A percentile compares a stretch with the other conserved stretches of the same genome.
phyloP scores from a whole-genome alignment of 2,329 filamentous ascomycete species.

The Parastagonospora nodorum region DNA sequence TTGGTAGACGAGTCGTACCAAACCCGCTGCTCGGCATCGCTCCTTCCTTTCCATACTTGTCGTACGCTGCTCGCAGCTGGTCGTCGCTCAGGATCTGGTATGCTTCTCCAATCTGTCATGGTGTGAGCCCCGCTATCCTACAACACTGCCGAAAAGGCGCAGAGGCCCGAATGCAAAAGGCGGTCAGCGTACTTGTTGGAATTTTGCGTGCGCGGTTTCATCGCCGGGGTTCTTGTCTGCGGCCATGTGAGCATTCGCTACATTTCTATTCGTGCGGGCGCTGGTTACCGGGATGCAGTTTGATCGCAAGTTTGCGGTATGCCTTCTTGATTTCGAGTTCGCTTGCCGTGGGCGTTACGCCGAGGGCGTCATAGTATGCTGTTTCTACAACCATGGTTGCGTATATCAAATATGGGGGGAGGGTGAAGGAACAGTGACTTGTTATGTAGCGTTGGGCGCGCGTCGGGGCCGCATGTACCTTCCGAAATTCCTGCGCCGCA shows the following conservation, averaged over 20 bases:
- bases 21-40: slow-evolving; percentile 91
- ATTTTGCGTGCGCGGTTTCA: slow-evolving; percentile 89
- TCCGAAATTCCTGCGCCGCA: slow-evolving; percentile 23
- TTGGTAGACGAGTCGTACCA: slow-evolving; percentile 53
- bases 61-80: slow-evolving; percentile 87
- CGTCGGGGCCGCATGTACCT: slow-evolving; percentile 15
- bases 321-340: slow-evolving; percentile 97
- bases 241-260: slow-evolving; percentile 8
- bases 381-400: slow-evolving; percentile 81
- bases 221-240: slow-evolving; percentile 97
- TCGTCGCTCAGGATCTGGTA: slow-evolving; percentile 85
- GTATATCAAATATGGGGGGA: slow-evolving; percentile 6
- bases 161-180: background rate
- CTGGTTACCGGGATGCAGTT: slow-evolving; percentile 78
- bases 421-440: slow-evolving; percentile 9
- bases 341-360: slow-evolving; percentile 81
- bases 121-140: slow-evolving; percentile 29
- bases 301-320: slow-evolving; percentile 88
- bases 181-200: slow-evolving; percentile 72
- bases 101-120: slow-evolving; percentile 66
- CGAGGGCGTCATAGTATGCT: slow-evolving; percentile 84
- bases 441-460: slow-evolving; percentile 19
- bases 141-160: slow-evolving; percentile 4
- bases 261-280: slow-evolving; percentile 29
- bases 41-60: slow-evolving; percentile 95